Base-by-base conservation (phyloP, 805 yeast genomes). In the Ogataea populi-albae region DNA sequence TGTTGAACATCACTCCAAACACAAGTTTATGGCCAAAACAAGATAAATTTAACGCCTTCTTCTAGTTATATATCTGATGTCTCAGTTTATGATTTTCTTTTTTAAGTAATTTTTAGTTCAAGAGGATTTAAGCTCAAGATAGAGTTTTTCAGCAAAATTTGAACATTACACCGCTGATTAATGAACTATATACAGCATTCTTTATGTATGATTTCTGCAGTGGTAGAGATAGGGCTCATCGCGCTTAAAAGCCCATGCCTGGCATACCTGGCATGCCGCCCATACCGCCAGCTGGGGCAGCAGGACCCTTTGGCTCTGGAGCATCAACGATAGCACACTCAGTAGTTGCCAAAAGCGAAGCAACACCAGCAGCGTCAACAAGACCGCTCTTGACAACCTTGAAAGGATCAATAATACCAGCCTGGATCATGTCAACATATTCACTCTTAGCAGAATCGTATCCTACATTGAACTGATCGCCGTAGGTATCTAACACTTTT, bases 321-420 rank as follows among this genome's bases (percentile, higher is more conserved):
- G 94, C 96, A 54, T 85, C 96, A 41, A 88, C 96, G 57, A 93
- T 86, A 46, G 97, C 97, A 65, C 96, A 94, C 71, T 93, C 98
- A 47, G 98, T 91, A 41, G 98, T 91, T 47, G 98, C 97, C 64
- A 93, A 75, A 63, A 93, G 73, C 20, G 96, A 87, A 31, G 98
- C 98, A 46, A 93, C 97, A 71, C 98, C 96, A 33, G 95, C 77
- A 44, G 98, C 98, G 58, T 93, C 98, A 38, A 86, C 86, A 57
- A 93, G 73, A 45, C 98, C 97, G 55, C 86, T 81, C 73, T 93
- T 86, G 43, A 93, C 96, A 51, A 91, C 98, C 77, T 88, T 91
- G 78, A 91, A 87, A 52, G 98, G 98, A 67, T 93, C 98, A 56
- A 91, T 87, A 68, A 93, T 91, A 75, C 98, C 98, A 41, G 93